Percentiles rank a stretch among this genome's conserved stretches.
Conservation (phyloP, 352 stramenopile species). For the Phytophthora vignae region DNA sequence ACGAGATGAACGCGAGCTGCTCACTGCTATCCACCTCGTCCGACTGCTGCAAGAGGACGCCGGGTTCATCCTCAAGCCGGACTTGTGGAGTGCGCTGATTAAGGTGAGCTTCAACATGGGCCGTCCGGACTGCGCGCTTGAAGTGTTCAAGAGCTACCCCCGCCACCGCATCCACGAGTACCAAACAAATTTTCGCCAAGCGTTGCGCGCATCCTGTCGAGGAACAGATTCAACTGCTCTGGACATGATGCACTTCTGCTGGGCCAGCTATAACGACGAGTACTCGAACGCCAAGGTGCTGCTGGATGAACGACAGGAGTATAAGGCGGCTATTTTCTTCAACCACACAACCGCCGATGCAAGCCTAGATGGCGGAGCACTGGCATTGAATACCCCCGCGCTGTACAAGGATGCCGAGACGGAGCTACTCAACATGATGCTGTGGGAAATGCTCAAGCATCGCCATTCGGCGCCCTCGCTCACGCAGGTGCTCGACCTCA, state of each 20-base stretch:
- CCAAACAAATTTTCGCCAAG: constrained; percentile 51
- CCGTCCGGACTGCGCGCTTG: constrained; percentile 41
- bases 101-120: constrained; percentile 53
- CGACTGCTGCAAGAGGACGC: constrained; percentile 39
- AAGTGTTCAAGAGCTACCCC: constrained; percentile 55
- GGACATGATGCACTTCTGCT: constrained; percentile 54
- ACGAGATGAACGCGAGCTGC: constrained; percentile 32
- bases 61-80: constrained; percentile 53
- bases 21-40: constrained; percentile 50
- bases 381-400: constrained; percentile 14
- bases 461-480: constrained; percentile 40
- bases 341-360: constrained; percentile 17
- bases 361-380: constrained; percentile 13
- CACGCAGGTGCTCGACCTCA: constrained; percentile 48
- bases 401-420: constrained; percentile 36
- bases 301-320: constrained; percentile 31
- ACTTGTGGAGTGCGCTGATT: constrained; percentile 55
- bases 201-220: constrained; percentile 44
- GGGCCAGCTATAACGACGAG: constrained; percentile 23
- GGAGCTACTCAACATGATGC: constrained; percentile 53
- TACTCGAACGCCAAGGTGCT: constrained; percentile 24
- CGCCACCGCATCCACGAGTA: constrained; percentile 46
- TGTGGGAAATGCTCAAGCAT: constrained; percentile 65
- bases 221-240: constrained; percentile 40
- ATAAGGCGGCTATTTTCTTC: constrained; percentile 29